Evolutionary conservation across 805 yeast species (phyloP), one percentile per base, ranked within the genome.

Genomic region (Wickerhamiella vanderwaltii): DNA sequence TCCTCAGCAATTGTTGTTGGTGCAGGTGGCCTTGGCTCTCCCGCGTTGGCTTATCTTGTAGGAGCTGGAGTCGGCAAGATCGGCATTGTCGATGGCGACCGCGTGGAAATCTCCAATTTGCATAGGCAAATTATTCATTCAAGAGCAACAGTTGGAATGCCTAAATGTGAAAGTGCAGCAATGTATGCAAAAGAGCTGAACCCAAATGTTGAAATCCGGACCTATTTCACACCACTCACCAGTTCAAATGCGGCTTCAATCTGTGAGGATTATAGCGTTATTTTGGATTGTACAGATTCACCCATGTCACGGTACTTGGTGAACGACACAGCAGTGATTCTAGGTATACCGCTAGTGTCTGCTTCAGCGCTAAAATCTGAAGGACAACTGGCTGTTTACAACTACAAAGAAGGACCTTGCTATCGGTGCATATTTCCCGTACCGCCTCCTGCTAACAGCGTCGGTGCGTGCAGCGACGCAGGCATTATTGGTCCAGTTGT

Each of bases 401-500:
- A 87, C 59, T 85, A 69, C 56, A 63, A 66, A 16, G 41, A 46
- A 2, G 95, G 94, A 0, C 99, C 99, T 0, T 91, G 99, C 57
- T 91, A 91, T 56, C 65, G 99, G 46, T 91, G 99, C 56, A 76
- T 87, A 60, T 84, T 82, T 51, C 97, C 98, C 0, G 64, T 64
- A 6, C 95, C 97, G 0, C 96, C 98, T 0, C 75, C 87, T 1
- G 82, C 95, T 1, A 77, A 74, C 45, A 67, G 81, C 1, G 85
- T 87, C 1, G 72, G 85, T 0, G 72, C 93, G 0, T 91, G 99
- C 53, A 73, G 82, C 11, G 97, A 86, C 59, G 94, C 94, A 2
- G 96, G 96, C 4, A 93, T 88, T 0, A 59, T 91, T 19, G 98
- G 98, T 0, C 94, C 97, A 0, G 91, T 87, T n/a, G 93, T 91